Evolutionary conservation across 345 rosid species (phyloP).

Genomic region (Bruguiera gymnorhiza): DNA sequence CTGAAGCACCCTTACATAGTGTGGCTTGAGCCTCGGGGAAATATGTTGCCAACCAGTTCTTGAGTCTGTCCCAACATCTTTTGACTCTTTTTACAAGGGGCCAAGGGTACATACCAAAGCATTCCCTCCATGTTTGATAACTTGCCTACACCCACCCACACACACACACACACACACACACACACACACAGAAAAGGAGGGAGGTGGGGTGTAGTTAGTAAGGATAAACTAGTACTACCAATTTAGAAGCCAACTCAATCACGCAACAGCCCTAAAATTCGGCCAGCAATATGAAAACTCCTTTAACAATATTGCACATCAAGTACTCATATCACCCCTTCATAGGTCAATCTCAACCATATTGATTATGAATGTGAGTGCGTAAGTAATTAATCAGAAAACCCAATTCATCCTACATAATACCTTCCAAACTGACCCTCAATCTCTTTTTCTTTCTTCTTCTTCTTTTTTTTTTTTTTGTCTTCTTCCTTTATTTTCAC

Average conservation of each 20-base stretch:
- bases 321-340: neutral
- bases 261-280: neutral
- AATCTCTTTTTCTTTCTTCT: too few species aligned
- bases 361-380: neutral
- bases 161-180: neutral
- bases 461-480: too few species aligned
- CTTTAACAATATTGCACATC: neutral
- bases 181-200: neutral
- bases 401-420: neutral
- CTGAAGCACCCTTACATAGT: constrained; percentile 70
- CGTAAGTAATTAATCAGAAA: neutral
- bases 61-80: constrained; percentile 69
- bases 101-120: constrained; percentile 82
- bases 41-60: constrained; percentile 53
- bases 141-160: constrained; percentile 38
- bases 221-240: neutral
- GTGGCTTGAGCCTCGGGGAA: constrained; percentile 75
- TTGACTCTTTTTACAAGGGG: constrained; percentile 64
- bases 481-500: too few species aligned
- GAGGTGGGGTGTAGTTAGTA: neutral
- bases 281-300: neutral
- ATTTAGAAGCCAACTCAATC: neutral
- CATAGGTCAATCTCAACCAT: neutral
- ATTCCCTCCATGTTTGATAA: constrained; percentile 67
- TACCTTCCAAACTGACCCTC: too few species aligned